These are phyloP conservation scores for Aspergillus ochraceus DNA, from an alignment of 2,329 filamentous ascomycete species.

Conservation along the genomic window DNA sequence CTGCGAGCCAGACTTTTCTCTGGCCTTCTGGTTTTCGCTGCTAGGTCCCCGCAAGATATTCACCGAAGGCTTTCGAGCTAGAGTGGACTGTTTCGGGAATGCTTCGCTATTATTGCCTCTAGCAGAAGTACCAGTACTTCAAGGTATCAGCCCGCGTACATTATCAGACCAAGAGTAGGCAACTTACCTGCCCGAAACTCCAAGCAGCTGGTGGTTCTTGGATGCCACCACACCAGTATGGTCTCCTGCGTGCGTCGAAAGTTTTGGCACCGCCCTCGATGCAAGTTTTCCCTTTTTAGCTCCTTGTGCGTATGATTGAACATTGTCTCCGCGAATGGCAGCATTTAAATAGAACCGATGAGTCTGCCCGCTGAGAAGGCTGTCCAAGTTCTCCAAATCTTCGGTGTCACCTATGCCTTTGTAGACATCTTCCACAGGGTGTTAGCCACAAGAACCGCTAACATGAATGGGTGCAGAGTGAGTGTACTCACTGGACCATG, in stretches of 20 bases:
- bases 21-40: neutral
- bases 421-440: constrained; percentile 28
- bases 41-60: neutral
- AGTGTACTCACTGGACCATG: constrained; percentile 35
- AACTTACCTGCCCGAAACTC: neutral
- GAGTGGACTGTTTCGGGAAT: neutral
- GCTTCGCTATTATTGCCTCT: neutral
- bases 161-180: neutral
- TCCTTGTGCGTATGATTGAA: constrained; percentile 11
- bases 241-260: neutral
- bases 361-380: constrained; percentile 39
- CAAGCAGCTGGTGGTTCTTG: neutral
- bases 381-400: constrained; percentile 30
- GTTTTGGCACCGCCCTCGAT: neutral
- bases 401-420: constrained; percentile 30
- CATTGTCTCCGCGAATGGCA: constrained; percentile 18
- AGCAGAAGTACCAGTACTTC: neutral
- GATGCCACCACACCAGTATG: neutral
- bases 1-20: neutral
- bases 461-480: neutral
- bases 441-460: constrained; percentile 9
- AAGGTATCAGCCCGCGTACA: neutral
- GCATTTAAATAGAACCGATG: constrained; percentile 35
- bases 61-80: neutral
- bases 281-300: neutral